phyloP scores from a whole-genome alignment of 768 basidiomycete genomes.

The Rhodotorula kratochvilovae region DNA sequence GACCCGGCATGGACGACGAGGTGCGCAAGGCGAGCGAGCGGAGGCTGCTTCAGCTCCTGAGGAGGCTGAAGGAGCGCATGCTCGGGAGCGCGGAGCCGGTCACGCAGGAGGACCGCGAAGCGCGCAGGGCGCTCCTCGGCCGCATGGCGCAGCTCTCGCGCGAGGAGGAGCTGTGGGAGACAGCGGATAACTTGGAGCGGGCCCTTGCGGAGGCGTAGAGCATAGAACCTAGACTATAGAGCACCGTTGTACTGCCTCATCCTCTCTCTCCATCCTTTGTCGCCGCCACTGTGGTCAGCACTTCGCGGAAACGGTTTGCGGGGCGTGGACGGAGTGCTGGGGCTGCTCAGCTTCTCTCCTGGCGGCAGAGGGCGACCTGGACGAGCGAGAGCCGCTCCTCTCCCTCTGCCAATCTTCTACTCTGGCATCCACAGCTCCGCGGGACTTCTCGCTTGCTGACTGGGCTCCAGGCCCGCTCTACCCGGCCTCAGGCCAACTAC shows the following conservation, averaged over 20 bases:
- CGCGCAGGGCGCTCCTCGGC: not conserved
- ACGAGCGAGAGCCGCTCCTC: too few species aligned
- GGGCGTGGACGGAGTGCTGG: too few species aligned
- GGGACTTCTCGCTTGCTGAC: too few species aligned
- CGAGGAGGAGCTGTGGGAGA: conserved; percentile 31
- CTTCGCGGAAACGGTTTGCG: too few species aligned
- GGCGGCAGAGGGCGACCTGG: too few species aligned
- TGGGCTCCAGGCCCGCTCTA: too few species aligned
- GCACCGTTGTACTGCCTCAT: not conserved
- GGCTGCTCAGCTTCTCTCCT: too few species aligned
- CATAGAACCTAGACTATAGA: accelerated
- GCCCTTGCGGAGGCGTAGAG: not conserved
- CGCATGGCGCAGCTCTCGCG: conserved; percentile 21
- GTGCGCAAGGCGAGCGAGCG: conserved; percentile 14
- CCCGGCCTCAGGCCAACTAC: too few species aligned
- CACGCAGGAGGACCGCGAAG: not conserved
- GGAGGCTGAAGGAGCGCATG: conserved; percentile 25
- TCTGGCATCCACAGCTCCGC: too few species aligned
- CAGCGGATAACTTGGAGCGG: conserved; percentile 16
- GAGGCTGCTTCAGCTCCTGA: conserved; percentile 23
- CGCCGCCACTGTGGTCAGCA: too few species aligned
- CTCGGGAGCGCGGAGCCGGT: not conserved
- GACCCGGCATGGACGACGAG: not conserved
- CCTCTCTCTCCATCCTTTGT: not conserved
- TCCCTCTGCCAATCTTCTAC: too few species aligned